phyloP scores from a whole-genome alignment of 1,284 basidiomycete species.

The Tilletia setariae region DNA sequence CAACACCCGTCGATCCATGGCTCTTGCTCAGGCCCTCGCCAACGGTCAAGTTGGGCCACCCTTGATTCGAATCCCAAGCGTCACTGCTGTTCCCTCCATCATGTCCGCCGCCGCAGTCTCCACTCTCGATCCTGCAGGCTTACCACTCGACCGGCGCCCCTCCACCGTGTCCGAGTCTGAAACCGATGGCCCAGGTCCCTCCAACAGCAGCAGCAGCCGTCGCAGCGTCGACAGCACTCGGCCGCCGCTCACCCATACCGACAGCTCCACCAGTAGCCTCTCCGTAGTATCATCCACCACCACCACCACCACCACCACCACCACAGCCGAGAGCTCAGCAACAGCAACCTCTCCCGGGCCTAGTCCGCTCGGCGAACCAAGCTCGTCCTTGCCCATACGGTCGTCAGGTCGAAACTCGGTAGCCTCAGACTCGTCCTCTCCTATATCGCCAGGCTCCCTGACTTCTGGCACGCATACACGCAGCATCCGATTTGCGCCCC shows the following conservation, averaged over 20 bases:
- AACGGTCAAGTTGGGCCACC: conserved; percentile 32
- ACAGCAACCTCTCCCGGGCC: too few species aligned
- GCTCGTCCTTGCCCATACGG: too few species aligned
- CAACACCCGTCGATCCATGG: conserved; percentile 52
- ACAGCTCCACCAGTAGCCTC: conserved; percentile 1
- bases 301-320: not conserved
- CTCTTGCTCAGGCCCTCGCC: conserved; percentile 47
- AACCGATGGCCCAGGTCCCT: not conserved
- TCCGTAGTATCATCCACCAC: not conserved
- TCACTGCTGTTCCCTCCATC: not conserved
- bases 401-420: not conserved
- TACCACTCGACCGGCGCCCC: not conserved
- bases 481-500: conserved; percentile 36
- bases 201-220: not conserved
- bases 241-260: not conserved
- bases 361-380: too few species aligned
- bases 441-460: not conserved
- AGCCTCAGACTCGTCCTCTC: not conserved
- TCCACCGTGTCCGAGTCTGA: not conserved
- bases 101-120: not conserved
- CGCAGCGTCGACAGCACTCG: not conserved
- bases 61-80: not conserved
- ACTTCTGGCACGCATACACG: not conserved
- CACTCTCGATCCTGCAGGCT: too few species aligned
- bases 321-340: not conserved